Conservation (phyloP, 1,284 basidiomycete species). For the Apiotrichum gamsii region DNA sequence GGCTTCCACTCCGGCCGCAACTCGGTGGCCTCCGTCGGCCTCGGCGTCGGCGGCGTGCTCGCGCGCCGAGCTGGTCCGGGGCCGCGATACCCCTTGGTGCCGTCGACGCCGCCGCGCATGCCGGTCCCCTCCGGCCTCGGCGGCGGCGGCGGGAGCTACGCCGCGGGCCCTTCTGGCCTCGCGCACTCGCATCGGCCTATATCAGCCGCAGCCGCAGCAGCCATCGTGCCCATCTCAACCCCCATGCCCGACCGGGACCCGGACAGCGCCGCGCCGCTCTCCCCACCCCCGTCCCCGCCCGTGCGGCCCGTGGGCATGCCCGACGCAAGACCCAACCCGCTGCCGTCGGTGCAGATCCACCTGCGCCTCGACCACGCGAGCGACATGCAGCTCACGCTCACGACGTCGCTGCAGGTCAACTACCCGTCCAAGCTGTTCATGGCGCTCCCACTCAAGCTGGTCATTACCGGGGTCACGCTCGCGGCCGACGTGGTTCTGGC, state of each 20-base stretch:
- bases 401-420: constrained; percentile 91
- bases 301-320: constrained; percentile 22
- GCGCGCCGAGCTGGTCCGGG: constrained; percentile 1
- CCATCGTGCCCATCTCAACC: no score
- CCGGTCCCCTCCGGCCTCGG: background rate
- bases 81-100: background rate
- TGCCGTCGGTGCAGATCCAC: constrained; percentile 49
- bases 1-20: constrained; percentile 19
- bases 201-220: no score
- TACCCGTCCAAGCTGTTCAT: constrained; percentile 93
- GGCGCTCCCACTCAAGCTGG: constrained; percentile 87
- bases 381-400: constrained; percentile 57
- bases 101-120: constrained; percentile 2
- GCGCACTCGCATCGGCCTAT: no score
- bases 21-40: constrained; percentile 24
- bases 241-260: background rate
- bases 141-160: background rate
- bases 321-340: constrained; percentile 16
- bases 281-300: constrained; percentile 26
- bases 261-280: background rate
- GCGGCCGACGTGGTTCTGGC: constrained; percentile 81
- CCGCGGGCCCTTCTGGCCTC: background rate
- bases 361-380: constrained; percentile 47
- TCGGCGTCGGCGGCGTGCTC: constrained; percentile 15
- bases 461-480: constrained; percentile 80